phyloP scores from a whole-genome alignment of 2,329 filamentous ascomycete species.

The Penicillium oxalicum region DNA sequence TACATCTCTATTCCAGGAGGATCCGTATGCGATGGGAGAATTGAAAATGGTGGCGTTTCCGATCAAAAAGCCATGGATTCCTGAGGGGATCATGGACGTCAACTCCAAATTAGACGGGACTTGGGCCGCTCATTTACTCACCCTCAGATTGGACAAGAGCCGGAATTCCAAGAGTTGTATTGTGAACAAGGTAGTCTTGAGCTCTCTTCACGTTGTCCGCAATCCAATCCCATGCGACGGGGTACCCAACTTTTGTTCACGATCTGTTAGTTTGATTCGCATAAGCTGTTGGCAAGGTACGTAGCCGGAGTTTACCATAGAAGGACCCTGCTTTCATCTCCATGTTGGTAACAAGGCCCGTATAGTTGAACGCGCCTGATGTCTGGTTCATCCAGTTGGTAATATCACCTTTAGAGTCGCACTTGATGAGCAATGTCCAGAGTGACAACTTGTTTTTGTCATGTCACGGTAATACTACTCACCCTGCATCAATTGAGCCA shows the following conservation, averaged over 20 bases:
- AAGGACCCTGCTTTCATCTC: constrained; percentile 60
- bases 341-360: constrained; percentile 63
- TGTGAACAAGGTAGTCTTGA: constrained; percentile 63
- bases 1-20: constrained; percentile 60
- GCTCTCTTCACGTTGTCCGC: constrained; percentile 57
- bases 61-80: constrained; percentile 64
- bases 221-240: constrained; percentile 58
- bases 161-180: constrained; percentile 64
- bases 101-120: not conserved
- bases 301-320: constrained; percentile 41
- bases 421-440: not conserved
- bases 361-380: constrained; percentile 60
- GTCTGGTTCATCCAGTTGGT: constrained; percentile 68
- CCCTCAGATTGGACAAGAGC: constrained; percentile 68
- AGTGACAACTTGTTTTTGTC: not conserved
- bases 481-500: constrained; percentile 60
- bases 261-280: not conserved
- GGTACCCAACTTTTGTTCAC: constrained; percentile 52
- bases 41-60: constrained; percentile 74
- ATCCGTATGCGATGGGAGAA: constrained; percentile 66
- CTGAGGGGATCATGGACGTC: constrained; percentile 3
- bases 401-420: constrained; percentile 51
- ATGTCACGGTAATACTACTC: not conserved
- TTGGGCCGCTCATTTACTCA: constrained; percentile 6
- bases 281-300: too few relatives aligned